Evolutionary conservation across 2,329 filamentous ascomycete genomes (phyloP), one percentile per base, ranked within the genome.

Genomic region (Paracamarosporium sp.): DNA sequence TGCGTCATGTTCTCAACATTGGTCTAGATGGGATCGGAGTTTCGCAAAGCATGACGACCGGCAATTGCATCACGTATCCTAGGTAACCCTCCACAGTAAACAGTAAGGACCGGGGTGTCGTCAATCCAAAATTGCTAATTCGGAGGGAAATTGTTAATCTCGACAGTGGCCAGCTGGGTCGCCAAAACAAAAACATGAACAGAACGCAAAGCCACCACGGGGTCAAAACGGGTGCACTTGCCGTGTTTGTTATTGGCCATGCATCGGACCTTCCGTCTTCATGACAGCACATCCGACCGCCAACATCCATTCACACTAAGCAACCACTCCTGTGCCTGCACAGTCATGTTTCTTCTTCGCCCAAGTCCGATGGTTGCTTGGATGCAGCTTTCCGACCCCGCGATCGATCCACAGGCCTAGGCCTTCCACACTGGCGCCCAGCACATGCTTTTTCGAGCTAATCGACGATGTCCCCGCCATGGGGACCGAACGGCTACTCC

Each of bases 101-200:
- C 15, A 38, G 8, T 17, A n/a, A n/a, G n/a, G 46, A 38, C 47
- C 47, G 33, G 33, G 33, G 33, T 50, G 33, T 12, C 24, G 35
- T 33, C 8, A 30, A 22, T 11, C 41, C 44, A 51, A 57, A 44
- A 57, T 57, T 55, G 55, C 51, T 47, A 61, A 52, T 57, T 50
- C 40, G 4, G 13, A 24, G 15, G 30, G 28, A 53, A 50, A 57
- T 57, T 55, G 51, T 46, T 36, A 57, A 61, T 61, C 25, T 55
- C 51, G 46, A 50, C 54, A 50, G 46, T 40, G 27, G 25, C 24
- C 50, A 28, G 30, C 45, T 36, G 25, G 47, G 22, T 20, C 46
- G 28, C 44, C 17, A 11, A 24, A 47, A 15, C 5, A 2, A 50
- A 38, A 15, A 33, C 31, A 20, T 8, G 30, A 38, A 35, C 24